Base-by-base conservation (phyloP, 805 yeast genomes). In the Saturnispora bothae region DNA sequence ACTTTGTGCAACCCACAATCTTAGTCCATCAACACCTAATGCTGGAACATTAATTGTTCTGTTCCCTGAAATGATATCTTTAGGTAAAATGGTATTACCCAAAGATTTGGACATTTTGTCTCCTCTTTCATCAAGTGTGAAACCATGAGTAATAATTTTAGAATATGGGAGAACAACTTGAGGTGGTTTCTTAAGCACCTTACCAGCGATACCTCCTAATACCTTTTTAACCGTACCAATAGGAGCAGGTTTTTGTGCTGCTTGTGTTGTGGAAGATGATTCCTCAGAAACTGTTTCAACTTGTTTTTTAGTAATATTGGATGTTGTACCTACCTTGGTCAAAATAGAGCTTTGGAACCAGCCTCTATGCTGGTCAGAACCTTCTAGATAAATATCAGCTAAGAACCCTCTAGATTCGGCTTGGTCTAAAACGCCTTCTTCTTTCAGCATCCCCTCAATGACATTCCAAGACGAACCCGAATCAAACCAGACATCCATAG, bases 401-500 rank as follows among this genome's bases (percentile, higher is more conserved):
- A 76, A 48, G n/a, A 60, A 62, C 0, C 61, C 63, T 22, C 76
- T 63, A 1, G 51, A 36, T 6, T 46, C 42, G 4, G 61, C 59
- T 34, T 52, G 53, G 2, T 54, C 52, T 4, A 54, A 22, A 10
- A 68, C 47, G 1, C 57, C 56, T 25, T 60, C 57, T 10, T 61
- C 44, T 3, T 48, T 43, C 25, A 66, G 60, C 36, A 68, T 65
- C 2, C 58, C 53, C 30, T 61, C 63, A 16, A 81, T 62, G 32
- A 73, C 68, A 9, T 75, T 70, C 97, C 98, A 92, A 25, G 92
- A 78, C 1, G 94, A 74, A 0, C 99, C 99, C 28, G 95, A 82
- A 57, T 92, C 99, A 61, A 92, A 89, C 99, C 99, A 92, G 15
- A 92, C 98, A 60, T 92, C 99, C 86, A 92, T 82, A 0, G 98